Conservation (phyloP, 257 asterid genomes). For the Solanum acaule region DNA sequence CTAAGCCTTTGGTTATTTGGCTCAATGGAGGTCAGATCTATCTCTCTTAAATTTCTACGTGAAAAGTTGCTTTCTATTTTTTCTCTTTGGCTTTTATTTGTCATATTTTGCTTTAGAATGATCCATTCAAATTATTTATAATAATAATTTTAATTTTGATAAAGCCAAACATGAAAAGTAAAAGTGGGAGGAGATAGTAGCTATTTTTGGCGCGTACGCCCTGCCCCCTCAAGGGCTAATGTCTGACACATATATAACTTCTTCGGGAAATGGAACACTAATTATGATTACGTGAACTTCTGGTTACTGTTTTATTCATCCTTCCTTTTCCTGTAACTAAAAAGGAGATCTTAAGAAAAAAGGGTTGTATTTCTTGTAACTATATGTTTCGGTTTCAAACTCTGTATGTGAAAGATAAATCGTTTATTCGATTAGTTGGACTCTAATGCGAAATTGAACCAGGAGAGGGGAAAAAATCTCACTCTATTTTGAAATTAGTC, state of each 20-base stretch:
- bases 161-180: no score
- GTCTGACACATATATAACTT: neutral
- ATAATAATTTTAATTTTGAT: no score
- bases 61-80: no score
- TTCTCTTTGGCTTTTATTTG: no score
- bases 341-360: neutral
- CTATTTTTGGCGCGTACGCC: neutral
- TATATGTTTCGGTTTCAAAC: neutral
- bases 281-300: neutral
- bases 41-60: neutral
- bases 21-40: constrained; percentile 78
- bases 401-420: neutral
- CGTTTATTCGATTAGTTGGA: neutral
- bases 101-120: no score
- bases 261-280: neutral
- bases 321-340: neutral
- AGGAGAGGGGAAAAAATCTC: neutral
- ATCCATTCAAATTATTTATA: no score
- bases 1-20: constrained; percentile 81
- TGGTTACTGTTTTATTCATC: neutral
- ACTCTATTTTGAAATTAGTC: no score
- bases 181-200: no score
- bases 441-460: fast-evolving
- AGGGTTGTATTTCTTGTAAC: neutral
- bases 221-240: no score